Evolutionary conservation across 2,329 filamentous ascomycete species (phyloP), one percentile per base, ranked within the genome.

Genomic region (Penicillium sp.): DNA sequence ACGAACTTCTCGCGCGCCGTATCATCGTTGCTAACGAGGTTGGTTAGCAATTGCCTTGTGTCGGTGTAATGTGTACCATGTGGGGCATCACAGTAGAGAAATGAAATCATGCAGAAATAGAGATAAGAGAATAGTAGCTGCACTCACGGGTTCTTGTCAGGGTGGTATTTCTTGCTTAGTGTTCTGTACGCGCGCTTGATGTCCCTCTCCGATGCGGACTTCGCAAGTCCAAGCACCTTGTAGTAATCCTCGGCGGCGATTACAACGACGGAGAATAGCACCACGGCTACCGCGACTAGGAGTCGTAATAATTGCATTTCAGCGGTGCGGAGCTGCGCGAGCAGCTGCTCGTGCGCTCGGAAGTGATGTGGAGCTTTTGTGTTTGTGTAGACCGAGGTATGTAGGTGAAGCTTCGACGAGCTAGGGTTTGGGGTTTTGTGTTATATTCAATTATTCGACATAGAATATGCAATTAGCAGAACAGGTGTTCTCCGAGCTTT

Each of bases 111-210:
- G 4, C 2, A 10, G 19, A 19, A 38, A 13, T 4, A 25, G 53
- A 19, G 4, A 11, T 43, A n/a, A 16, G 6, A 21, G 13, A 10
- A 15, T 25, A 25, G 15, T n/a, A 25, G 10, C 16, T 50, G 38
- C 23, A 79, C 89, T 68, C 84, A 94, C 88, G 93, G 92, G 69
- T 97, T 97, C 84, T 99, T 99, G 77, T 99, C 94, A 4, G 94
- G 94, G 72, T 99, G 94, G 75, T 84, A 97, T 74, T 95, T 96
- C 77, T 97, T 97, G 79, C 90, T 95, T 11, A 99, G 82, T 59
- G 86, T 87, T 59, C 92, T 86, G 76, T 99, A 99, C 23, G 94
- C 92, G 45, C 90, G 89, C 77, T 99, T 99, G 72, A 99, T 88
- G 68, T 97, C 89, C 69, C 87, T 87, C 53, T 96, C 92, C 46